These are phyloP conservation scores for Amanita pallidorosea DNA, from an alignment of 768 basidiomycete genomes.

Conservation along the genomic window DNA sequence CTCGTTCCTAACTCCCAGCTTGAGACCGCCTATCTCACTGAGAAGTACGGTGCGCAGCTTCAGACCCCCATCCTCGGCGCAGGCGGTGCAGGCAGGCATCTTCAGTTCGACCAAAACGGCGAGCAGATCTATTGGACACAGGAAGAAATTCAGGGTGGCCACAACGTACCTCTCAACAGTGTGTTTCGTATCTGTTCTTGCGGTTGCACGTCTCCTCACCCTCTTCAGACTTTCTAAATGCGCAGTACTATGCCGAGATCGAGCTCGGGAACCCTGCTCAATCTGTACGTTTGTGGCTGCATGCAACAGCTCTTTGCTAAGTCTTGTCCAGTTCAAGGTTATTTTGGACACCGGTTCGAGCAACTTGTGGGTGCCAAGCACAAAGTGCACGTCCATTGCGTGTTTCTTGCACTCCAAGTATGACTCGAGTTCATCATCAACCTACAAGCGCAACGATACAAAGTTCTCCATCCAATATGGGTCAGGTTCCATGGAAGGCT, in stretches of 20 bases:
- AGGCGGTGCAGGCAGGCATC: constrained; percentile 61
- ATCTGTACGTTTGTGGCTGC: constrained; percentile 32
- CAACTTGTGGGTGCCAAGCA: constrained; percentile 92
- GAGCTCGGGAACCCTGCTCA: constrained; percentile 78
- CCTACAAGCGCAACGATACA: constrained; percentile 85
- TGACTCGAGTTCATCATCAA: constrained; percentile 64
- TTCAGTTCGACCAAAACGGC: constrained; percentile 22
- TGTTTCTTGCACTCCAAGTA: constrained; percentile 95
- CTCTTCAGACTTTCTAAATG: constrained; percentile 86
- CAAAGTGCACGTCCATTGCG: constrained; percentile 74
- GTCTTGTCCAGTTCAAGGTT: constrained; percentile 69
- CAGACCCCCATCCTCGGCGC: constrained; percentile 61
- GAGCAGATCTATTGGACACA: constrained; percentile 78
- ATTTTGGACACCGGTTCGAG: constrained; percentile 89
- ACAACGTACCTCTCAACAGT: constrained; percentile 86
- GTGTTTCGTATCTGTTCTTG: constrained; percentile 19
- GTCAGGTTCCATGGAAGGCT: constrained; percentile 94
- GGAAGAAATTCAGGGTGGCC: constrained; percentile 65
- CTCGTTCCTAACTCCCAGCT: constrained; percentile 51
- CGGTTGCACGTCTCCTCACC: constrained; percentile 5
- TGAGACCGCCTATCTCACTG: constrained; percentile 78
- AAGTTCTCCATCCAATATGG: constrained; percentile 90
- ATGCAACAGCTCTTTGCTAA: not conserved
- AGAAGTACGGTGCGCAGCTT: constrained; percentile 73
- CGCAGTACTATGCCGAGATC: constrained; percentile 93